Conservation (phyloP, 2,329 filamentous ascomycete genomes). For the Aureobasidium leucospermi region DNA sequence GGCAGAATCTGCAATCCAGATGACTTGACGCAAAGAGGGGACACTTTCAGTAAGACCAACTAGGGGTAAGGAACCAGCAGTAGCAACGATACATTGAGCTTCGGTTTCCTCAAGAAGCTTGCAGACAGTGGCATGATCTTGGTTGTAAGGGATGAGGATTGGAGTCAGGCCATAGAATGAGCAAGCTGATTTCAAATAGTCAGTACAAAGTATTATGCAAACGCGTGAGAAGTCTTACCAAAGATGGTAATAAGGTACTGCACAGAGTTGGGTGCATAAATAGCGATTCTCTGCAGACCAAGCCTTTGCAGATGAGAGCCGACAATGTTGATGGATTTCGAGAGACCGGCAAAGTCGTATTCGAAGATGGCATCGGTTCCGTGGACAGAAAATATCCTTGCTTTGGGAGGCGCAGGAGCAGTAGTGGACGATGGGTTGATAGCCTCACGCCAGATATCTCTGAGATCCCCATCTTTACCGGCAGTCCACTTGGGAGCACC, state of each 20-base stretch:
- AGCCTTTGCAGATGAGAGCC: conserved; percentile 67
- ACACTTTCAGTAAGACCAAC: conserved; percentile 63
- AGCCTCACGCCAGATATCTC: conserved; percentile 81
- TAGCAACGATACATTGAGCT: conserved; percentile 75
- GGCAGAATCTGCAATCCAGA: conserved; percentile 90
- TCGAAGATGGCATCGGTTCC: conserved; percentile 69
- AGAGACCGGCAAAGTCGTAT: conserved; percentile 63
- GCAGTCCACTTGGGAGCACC: conserved; percentile 74
- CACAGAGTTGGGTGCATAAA: conserved; percentile 88
- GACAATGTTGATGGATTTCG: conserved; percentile 79
- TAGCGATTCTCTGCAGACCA: conserved; percentile 63
- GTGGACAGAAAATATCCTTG: conserved; percentile 69
- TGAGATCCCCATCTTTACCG: conserved; percentile 79
- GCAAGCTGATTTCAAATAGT: conserved; percentile 50
- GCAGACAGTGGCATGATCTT: conserved; percentile 60
- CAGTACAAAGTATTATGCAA: conserved; percentile 1
- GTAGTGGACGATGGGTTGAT: conserved; percentile 42
- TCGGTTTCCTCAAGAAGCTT: conserved; percentile 65
- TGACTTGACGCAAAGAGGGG: conserved; percentile 63
- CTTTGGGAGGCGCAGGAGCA: conserved; percentile 55
- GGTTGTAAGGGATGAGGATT: conserved; percentile 78
- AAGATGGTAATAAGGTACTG: conserved; percentile 80
- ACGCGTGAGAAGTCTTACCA: conserved; percentile 34
- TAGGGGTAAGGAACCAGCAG: conserved; percentile 80
- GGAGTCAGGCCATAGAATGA: conserved; percentile 82